Conservation (phyloP, 2,329 filamentous ascomycete species). For the Fusarium robinianum region DNA sequence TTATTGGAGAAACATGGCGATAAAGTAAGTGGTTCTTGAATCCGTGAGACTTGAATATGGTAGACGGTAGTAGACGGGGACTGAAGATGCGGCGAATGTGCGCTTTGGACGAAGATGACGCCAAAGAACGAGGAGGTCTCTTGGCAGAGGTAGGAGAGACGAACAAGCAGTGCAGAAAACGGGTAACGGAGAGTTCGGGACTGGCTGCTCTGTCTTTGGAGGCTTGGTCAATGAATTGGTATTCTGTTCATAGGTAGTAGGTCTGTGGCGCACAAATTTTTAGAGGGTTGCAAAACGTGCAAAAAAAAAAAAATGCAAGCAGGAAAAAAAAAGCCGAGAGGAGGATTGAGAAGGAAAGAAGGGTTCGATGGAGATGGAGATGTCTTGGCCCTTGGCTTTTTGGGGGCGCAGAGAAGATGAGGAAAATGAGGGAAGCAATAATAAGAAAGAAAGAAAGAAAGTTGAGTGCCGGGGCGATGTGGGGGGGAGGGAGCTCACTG, state of each 20-base stretch:
- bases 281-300: background rate
- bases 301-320: background rate
- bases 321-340: background rate
- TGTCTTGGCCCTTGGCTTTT: too few species aligned
- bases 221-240: too few species aligned
- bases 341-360: background rate
- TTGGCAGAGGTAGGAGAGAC: too few species aligned
- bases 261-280: too few species aligned
- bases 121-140: background rate
- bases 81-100: conserved; percentile 1
- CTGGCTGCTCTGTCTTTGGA: too few species aligned
- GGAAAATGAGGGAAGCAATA: conserved; percentile 19
- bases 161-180: too few species aligned
- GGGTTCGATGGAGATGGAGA: too few species aligned
- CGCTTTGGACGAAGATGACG: background rate
- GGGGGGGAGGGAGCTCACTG: conserved; percentile 13
- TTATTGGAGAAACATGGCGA: conserved; percentile 34
- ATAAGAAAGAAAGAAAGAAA: conserved; percentile 21
- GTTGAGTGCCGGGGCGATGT: conserved; percentile 29
- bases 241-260: too few species aligned
- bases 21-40: conserved; percentile 1
- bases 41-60: conserved; percentile 10
- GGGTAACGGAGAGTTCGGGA: too few species aligned
- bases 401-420: conserved; percentile 10
- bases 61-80: conserved; percentile 1